These are phyloP conservation scores for Rhodamnia rubescens DNA, from an alignment of 345 rosid species.

Conservation along the genomic window DNA sequence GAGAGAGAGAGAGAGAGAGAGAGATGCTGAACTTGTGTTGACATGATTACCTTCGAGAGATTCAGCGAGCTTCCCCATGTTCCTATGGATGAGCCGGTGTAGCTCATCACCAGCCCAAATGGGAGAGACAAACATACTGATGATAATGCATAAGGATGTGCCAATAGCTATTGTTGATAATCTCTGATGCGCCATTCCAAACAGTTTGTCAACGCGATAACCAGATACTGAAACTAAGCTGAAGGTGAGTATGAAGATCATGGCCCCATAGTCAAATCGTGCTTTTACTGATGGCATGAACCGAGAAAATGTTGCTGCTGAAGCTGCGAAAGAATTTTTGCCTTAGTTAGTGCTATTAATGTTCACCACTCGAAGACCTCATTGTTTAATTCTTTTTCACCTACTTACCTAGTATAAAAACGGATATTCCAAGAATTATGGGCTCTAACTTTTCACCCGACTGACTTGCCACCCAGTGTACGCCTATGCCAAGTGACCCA, in stretches of 20 bases:
- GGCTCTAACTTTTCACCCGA: slow-evolving; percentile 38
- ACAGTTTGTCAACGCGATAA: slow-evolving; percentile 40
- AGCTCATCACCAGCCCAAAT: slow-evolving; percentile 78
- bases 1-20: neutral
- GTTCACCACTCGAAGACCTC: neutral
- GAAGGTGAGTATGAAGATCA: slow-evolving; percentile 76
- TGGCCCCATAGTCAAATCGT: slow-evolving; percentile 60
- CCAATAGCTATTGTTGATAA: slow-evolving; percentile 55
- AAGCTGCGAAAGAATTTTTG: slow-evolving; percentile 29
- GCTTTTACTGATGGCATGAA: slow-evolving; percentile 65
- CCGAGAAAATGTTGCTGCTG: slow-evolving; percentile 62
- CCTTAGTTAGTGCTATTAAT: neutral
- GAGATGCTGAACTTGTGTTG: neutral
- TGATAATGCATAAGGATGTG: slow-evolving; percentile 42
- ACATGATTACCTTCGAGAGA: slow-evolving; percentile 47
- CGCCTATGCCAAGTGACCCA: slow-evolving; percentile 54
- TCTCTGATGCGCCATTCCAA: slow-evolving; percentile 53
- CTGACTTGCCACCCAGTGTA: slow-evolving; percentile 51
- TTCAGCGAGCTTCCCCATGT: slow-evolving; percentile 49
- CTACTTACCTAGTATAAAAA: slow-evolving; percentile 53
- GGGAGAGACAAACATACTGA: slow-evolving; percentile 47
- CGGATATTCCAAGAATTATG: slow-evolving; percentile 43
- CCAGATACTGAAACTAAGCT: slow-evolving; percentile 62
- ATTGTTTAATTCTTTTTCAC: neutral
- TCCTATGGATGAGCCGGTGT: slow-evolving; percentile 37